Conservation (phyloP, 2,329 filamentous ascomycete genomes). For the Pseudomassariella vexata region DNA sequence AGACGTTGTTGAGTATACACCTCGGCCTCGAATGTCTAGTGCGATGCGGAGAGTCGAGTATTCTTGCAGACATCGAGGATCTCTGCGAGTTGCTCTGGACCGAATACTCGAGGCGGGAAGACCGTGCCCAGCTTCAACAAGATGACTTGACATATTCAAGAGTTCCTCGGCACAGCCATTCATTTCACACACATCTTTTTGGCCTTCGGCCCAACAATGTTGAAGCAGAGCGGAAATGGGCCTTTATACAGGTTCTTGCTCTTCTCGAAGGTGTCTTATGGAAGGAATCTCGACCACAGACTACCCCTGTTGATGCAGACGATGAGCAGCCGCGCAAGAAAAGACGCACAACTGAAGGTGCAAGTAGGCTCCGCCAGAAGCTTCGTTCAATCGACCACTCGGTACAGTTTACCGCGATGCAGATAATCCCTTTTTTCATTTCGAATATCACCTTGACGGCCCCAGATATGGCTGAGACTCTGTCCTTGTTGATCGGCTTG, state of each 20-base stretch:
- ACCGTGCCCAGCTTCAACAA: slow-evolving; percentile 69
- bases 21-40: slow-evolving; percentile 56
- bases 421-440: slow-evolving; percentile 53
- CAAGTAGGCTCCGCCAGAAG: slow-evolving; percentile 42
- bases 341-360: slow-evolving; percentile 34
- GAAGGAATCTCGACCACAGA: slow-evolving; percentile 15
- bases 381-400: slow-evolving; percentile 37
- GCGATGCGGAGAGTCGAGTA: slow-evolving; percentile 31
- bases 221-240: slow-evolving; percentile 55
- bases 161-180: slow-evolving; percentile 34
- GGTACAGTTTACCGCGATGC: slow-evolving; percentile 46
- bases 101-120: slow-evolving; percentile 70
- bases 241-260: slow-evolving; percentile 51
- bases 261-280: slow-evolving; percentile 47
- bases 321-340: slow-evolving; percentile 48
- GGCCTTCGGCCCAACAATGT: slow-evolving; percentile 46
- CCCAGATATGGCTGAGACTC: slow-evolving; percentile 47
- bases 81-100: slow-evolving; percentile 65
- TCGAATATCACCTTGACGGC: slow-evolving; percentile 36
- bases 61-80: slow-evolving; percentile 50
- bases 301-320: slow-evolving; percentile 13
- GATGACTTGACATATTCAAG: slow-evolving; percentile 63
- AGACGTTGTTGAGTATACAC: slow-evolving; percentile 61
- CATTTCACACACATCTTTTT: slow-evolving; percentile 44
- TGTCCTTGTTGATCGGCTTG: slow-evolving; percentile 52